These are phyloP conservation scores for Huntiella abstrusa DNA, from an alignment of 2,329 filamentous ascomycete genomes.

Conservation along the genomic window DNA sequence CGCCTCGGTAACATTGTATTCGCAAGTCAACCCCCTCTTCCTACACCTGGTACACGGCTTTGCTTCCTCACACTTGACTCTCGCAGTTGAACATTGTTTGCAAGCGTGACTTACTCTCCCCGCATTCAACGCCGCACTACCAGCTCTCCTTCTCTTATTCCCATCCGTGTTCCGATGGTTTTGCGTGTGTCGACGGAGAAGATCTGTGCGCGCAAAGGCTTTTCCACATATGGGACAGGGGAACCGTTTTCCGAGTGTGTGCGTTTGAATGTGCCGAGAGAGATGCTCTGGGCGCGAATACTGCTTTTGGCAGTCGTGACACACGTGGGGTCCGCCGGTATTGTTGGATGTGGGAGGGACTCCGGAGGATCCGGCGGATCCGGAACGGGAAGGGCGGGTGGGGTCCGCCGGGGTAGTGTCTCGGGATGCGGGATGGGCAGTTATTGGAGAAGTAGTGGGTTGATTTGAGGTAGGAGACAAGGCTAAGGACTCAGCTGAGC, in stretches of 20 bases:
- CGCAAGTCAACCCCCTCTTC: constrained; percentile 27
- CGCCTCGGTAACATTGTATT: constrained; percentile 20
- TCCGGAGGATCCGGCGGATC: neutral
- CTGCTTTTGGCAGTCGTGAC: constrained; percentile 30
- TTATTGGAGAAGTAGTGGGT: no score
- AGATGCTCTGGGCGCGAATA: constrained; percentile 36
- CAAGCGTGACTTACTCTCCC: constrained; percentile 35
- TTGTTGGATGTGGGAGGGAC: constrained; percentile 4
- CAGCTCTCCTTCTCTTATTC: constrained; percentile 28
- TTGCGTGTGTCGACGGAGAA: constrained; percentile 31
- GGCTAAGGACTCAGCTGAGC: no score
- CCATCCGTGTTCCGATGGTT: constrained; percentile 31
- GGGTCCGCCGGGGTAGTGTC: neutral
- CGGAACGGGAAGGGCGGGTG: constrained; percentile 4
- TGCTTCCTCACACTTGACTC: constrained; percentile 35
- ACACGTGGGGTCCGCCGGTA: constrained; percentile 20
- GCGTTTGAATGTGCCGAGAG: constrained; percentile 31
- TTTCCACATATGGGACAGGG: constrained; percentile 32
- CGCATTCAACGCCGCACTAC: constrained; percentile 24
- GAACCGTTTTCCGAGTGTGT: constrained; percentile 31
- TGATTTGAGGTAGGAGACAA: no score
- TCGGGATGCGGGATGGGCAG: neutral
- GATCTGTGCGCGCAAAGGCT: constrained; percentile 33
- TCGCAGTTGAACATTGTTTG: constrained; percentile 29
- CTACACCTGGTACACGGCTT: constrained; percentile 35